Evolutionary conservation across 129 eudicot genomes (phyloP).

Genomic region (Apium graveolens): DNA sequence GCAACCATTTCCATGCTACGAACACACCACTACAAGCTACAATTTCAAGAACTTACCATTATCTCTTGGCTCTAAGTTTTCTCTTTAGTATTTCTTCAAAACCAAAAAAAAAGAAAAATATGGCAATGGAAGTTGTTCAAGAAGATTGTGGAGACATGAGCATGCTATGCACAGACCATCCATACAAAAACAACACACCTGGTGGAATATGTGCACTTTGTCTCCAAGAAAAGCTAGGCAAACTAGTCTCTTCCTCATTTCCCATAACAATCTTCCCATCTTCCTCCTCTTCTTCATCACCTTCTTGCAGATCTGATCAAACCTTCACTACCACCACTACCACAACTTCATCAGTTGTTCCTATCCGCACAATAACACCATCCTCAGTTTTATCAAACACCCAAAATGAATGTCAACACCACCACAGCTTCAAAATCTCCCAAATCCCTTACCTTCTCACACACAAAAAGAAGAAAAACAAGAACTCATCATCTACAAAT

Average conservation of each 20-base stretch:
- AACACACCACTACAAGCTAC: background rate
- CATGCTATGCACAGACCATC: conserved; percentile 67
- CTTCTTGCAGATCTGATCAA: conserved; percentile 53
- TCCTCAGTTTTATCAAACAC: conserved; percentile 8
- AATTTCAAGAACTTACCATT: background rate
- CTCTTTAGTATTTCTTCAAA: background rate
- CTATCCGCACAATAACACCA: background rate
- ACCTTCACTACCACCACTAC: background rate
- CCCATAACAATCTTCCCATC: conserved; percentile 51
- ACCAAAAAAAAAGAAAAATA: background rate
- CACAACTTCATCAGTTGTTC: conserved; percentile 2
- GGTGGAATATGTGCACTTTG: conserved; percentile 89
- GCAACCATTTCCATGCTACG: background rate
- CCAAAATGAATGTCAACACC: conserved; percentile 5
- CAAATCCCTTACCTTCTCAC: conserved; percentile 45
- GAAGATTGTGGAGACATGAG: conserved; percentile 58
- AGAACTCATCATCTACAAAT: conserved; percentile 7
- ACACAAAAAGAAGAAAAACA: conserved; percentile 63
- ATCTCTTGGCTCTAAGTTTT: no score
- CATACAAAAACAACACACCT: conserved; percentile 45
- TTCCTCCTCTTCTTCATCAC: conserved; percentile 51
- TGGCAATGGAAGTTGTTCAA: conserved; percentile 57
- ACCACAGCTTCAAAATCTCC: conserved; percentile 29
- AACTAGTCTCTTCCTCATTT: conserved; percentile 80
- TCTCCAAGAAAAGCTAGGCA: conserved; percentile 88